Base-by-base conservation (phyloP, 257 asterid species). In the Petrea volubilis region DNA sequence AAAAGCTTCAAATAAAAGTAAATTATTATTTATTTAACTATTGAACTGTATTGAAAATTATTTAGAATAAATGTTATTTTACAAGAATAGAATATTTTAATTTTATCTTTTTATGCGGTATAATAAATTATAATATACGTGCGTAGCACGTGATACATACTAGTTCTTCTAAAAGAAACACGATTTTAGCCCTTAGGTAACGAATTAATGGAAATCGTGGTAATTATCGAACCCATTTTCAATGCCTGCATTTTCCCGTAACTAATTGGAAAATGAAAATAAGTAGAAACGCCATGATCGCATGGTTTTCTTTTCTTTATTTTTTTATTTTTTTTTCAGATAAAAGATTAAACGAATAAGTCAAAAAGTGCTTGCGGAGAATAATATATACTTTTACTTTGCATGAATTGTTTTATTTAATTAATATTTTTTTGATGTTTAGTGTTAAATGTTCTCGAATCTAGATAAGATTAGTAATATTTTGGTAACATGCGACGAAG, bases 231-330 rank as follows among this genome's bases (percentile, higher is more conserved):
- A n/a, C 36, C 49, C 24, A 17, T 28, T 68, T 75, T 76, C 80
- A 62, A 75, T 69, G 61, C 58, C 75, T 17, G 47, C 59, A 12
- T 60, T 60, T 27, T 47, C 31, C 36, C 74, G 74, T 41, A 31
- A 70, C 46, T 46, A 59, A 67, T 44, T 74, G 46, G 25, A 29
- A 7, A 1, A 29, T 33, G 9, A 12, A 12, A 40, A 51, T 3
- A 17, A 18, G 34, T 11, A 10, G 8, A 50, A 57, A 13, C 18
- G 6, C 33, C 15, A 31, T 18, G 72, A 17, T 66, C 34, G 33
- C 49, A 66, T 13, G 31, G 17, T 55, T 13, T 0, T 12, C 1
- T 20, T 60, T 23, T 52, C 10, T 20, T 21, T 17, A 6, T 44
- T 13, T 44, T 13, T 44, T 13, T 12, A 5, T 4, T n/a, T n/a